Base-by-base conservation (phyloP, 2,329 filamentous ascomycete genomes). In the Trichocomaceae sp. region DNA sequence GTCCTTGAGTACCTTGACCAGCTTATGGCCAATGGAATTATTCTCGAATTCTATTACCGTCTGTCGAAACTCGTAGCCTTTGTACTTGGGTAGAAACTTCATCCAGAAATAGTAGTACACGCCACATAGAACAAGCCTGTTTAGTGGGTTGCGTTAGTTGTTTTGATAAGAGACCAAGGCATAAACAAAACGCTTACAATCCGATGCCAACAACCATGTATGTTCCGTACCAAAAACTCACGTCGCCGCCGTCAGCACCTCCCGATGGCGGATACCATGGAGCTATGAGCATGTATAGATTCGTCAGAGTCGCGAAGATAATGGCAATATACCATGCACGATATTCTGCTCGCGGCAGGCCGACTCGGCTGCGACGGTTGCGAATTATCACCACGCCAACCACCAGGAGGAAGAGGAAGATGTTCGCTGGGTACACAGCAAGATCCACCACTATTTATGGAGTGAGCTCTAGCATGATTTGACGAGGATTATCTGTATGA, bases 211-310 rank as follows among this genome's bases (percentile, higher is more conserved):
- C 79, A 0, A 83, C 79, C 19, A 80, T 78, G 61, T 88, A 88
- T 0, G 84, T 88, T 1, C 77, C 85, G 59, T 88, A 90, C 81
- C 83, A 89, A 68, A 90, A 89, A 52, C 80, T 85, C 1, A 88
- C 85, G 54, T 85, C 81, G 0, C 84, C 85, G 0, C 79, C 81
- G 33, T 79, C 77, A 0, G 72, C 72, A 0, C 85, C 85, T 0
- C 73, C 77, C 0, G 75, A 73, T 0, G 86, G 86, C 1, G 85
- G 86, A 60, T 83, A 85, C 86, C 85, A 89, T 0, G 86, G 85
- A 77, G 87, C 86, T 15, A 83, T 76, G 2, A 89, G 69, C 45
- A 87, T 71, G 56, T 83, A 88, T 0, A 83, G 54, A 50, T 86
- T 80, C 0, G 83, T 70, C 0, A 82, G 64, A 46, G 85, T 77